Conservation (phyloP, 2,329 filamentous ascomycete species). For the Lachnellula subtilissima region DNA sequence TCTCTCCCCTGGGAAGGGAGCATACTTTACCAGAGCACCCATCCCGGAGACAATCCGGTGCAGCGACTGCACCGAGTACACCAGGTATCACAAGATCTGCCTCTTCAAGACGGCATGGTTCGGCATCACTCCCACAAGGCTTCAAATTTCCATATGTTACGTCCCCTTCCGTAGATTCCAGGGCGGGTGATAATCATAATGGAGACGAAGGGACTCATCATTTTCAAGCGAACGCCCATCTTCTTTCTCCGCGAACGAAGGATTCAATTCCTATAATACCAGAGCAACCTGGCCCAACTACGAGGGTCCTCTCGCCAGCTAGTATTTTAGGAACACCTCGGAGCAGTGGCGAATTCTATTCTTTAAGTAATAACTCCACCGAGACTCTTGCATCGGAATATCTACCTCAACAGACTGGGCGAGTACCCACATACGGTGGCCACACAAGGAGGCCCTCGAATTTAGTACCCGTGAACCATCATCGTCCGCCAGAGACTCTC, state of each 20-base stretch:
- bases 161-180: constrained; percentile 28
- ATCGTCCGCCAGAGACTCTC: constrained; percentile 65
- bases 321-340: constrained; percentile 75
- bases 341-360: constrained; percentile 93
- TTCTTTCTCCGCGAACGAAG: constrained; percentile 26
- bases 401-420: constrained; percentile 47
- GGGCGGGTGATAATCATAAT: constrained; percentile 6
- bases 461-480: constrained; percentile 37
- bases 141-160: constrained; percentile 53
- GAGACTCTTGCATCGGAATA: constrained; percentile 93
- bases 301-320: constrained; percentile 69
- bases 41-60: constrained; percentile 21
- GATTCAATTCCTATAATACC: constrained; percentile 43
- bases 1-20: constrained; percentile 25
- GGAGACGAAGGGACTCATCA: constrained; percentile 1
- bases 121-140: constrained; percentile 34
- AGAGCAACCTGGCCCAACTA: constrained; percentile 54
- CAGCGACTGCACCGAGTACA: constrained; percentile 36
- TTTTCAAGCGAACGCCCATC: constrained; percentile 12
- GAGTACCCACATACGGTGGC: constrained; percentile 40
- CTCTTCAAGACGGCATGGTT: constrained; percentile 31
- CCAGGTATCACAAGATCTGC: constrained; percentile 35
- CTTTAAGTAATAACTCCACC: constrained; percentile 87
- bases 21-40: constrained; percentile 18
- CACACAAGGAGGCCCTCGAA: constrained; percentile 41